Evolutionary conservation across 257 asterid genomes (phyloP), one percentile per base, ranked within the genome.

Genomic region (Solanum pinnatisectum): DNA sequence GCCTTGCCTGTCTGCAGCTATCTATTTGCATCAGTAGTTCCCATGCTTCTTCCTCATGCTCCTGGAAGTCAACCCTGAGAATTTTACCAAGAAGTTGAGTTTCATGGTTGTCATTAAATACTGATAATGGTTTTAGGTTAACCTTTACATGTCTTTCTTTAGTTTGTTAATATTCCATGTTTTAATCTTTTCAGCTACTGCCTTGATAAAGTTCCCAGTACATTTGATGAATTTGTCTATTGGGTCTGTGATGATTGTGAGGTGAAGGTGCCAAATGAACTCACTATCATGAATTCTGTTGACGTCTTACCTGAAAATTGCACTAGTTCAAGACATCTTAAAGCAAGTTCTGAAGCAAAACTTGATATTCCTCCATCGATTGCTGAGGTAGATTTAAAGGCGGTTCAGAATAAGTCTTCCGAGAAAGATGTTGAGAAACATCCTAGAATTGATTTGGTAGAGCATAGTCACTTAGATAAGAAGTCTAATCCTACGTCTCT

Each of bases 171-270:
- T 30, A 37, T 23, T 86, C 33, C 20, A 0, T 86, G 52, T 68
- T 76, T 56, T 42, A 16, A 86, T 27, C 65, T 76, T 49, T 83
- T 67, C 86, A 89, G 91, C 68, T 89, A 89, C 89, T 89, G 91
- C 89, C 63, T 89, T 46, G 88, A 83, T 84, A 71, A 23, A 76
- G 8, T 89, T 70, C 88, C 88, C 49, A 73, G 15, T 14, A 84
- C 89, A 74, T 33, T 33, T 68, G 88, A 87, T 84, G 91, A 89
- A 78, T 87, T 22, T 77, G 88, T 89, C 23, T 87, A 30, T 83
- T 89, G 91, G 91, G 20, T 73, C 85, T 89, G 91, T 89, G 89
- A 87, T 49, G 88, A 63, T 30, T 87, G 89, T 13, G 65, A 71
- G 46, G 33, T 35, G 23, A 78, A 72, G 52, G 71, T 42, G 30